phyloP scores from a whole-genome alignment of 2,329 filamentous ascomycete species.

The Periconia digitata region DNA sequence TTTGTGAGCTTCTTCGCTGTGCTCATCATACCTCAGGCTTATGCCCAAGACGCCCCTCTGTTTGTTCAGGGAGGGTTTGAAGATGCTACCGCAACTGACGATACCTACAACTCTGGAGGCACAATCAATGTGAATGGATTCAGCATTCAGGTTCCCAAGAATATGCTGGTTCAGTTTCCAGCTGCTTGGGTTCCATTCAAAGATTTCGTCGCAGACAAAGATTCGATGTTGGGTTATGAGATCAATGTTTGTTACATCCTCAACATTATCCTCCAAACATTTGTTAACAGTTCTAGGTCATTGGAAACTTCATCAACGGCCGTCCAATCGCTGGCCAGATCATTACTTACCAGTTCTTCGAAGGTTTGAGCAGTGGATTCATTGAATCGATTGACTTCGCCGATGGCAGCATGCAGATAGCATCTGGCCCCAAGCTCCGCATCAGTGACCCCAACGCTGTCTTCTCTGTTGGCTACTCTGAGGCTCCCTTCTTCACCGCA shows the following conservation, averaged over 20 bases:
- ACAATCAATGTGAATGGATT: conserved; percentile 47
- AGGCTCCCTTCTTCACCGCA: conserved; percentile 46
- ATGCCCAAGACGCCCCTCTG: conserved; percentile 6
- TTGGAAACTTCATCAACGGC: conserved; percentile 23
- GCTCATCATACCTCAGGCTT: background rate
- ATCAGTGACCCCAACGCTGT: conserved; percentile 48
- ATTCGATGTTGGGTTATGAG: background rate
- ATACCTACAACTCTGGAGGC: conserved; percentile 46
- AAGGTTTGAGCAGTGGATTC: conserved; percentile 31
- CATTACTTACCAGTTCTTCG: conserved; percentile 29
- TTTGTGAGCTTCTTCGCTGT: background rate
- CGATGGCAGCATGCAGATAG: conserved; percentile 35
- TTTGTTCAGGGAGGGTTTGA: conserved; percentile 11
- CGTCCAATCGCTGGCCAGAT: conserved; percentile 37
- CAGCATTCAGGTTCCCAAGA: conserved; percentile 48
- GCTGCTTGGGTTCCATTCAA: conserved; percentile 46
- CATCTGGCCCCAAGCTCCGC: conserved; percentile 29
- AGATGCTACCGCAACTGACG: conserved; percentile 1
- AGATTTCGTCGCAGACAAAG: conserved; percentile 15
- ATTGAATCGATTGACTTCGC: conserved; percentile 25
- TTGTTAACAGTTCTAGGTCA: conserved; percentile 1
- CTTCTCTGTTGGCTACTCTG: conserved; percentile 43
- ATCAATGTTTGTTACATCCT: background rate
- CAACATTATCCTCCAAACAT: background rate
- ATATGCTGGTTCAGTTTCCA: conserved; percentile 50